Percentiles rank a stretch among this genome's conserved stretches.
Conservation (phyloP, 805 yeast genomes). For the Candida suzukii region DNA sequence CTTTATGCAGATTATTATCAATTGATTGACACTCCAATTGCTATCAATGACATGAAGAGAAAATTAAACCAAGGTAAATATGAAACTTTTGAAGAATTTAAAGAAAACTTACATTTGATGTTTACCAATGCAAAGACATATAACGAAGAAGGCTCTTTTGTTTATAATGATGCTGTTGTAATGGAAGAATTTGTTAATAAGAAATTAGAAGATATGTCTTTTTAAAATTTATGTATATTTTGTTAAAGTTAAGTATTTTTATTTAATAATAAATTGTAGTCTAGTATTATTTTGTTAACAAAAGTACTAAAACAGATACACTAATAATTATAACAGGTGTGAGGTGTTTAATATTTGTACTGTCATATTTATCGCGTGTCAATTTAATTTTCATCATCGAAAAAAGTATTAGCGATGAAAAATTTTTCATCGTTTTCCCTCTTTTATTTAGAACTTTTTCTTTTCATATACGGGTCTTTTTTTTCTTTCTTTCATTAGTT, state of each 20-base stretch:
- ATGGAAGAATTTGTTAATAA: conserved; percentile 32
- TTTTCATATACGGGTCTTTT: background rate
- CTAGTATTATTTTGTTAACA: too few relatives aligned
- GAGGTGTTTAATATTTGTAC: too few relatives aligned
- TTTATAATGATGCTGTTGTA: conserved; percentile 49
- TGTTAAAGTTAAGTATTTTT: background rate
- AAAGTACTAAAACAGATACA: too few relatives aligned
- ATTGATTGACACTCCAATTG: conserved; percentile 52
- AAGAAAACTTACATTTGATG: conserved; percentile 48
- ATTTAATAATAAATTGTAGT: background rate
- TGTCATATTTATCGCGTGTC: too few relatives aligned
- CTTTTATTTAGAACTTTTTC: background rate
- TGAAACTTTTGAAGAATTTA: conserved; percentile 36
- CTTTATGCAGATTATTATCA: conserved; percentile 82
- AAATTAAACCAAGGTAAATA: conserved; percentile 32
- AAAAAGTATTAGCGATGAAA: background rate
- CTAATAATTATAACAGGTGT: too few relatives aligned
- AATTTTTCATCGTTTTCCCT: too few relatives aligned
- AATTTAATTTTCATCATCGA: too few relatives aligned
- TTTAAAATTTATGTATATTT: background rate
- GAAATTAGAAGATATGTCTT: conserved; percentile 4
- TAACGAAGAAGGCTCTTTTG: conserved; percentile 62
- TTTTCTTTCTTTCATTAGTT: background rate
- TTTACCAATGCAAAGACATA: conserved; percentile 60
- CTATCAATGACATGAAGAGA: conserved; percentile 48